Percentiles rank a stretch among this genome's conserved stretches.
Evolutionary conservation across 805 yeast species (phyloP).

Genomic region (Saturnispora halmiae): DNA sequence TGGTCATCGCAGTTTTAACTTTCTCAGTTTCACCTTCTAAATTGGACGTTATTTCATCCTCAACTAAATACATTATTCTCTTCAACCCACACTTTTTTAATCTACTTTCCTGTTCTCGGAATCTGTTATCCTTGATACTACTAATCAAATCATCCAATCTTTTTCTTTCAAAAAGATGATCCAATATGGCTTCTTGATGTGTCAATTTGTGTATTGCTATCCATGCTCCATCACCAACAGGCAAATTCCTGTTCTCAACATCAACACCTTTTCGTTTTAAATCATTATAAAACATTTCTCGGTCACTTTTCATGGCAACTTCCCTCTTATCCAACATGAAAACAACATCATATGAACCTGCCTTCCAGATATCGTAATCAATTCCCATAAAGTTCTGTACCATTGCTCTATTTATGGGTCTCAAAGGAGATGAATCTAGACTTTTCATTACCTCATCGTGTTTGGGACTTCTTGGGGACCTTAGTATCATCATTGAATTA

Average conservation of each 20-base stretch:
- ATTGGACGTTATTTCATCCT: conserved; percentile 51
- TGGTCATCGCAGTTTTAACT: conserved; percentile 66
- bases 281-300: conserved; percentile 59
- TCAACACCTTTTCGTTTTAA: conserved; percentile 40
- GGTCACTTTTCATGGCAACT: conserved; percentile 54
- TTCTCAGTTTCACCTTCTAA: conserved; percentile 48
- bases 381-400: conserved; percentile 11
- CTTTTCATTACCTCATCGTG: too few relatives aligned
- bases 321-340: conserved; percentile 78
- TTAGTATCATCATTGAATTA: conserved; percentile 4
- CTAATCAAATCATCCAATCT: conserved; percentile 75
- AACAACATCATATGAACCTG: conserved; percentile 47
- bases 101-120: conserved; percentile 76
- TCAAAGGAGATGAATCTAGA: conserved; percentile 2
- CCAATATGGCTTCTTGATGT: conserved; percentile 56
- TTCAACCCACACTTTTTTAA: conserved; percentile 58
- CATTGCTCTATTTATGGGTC: background rate
- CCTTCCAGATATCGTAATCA: conserved; percentile 51
- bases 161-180: conserved; percentile 85
- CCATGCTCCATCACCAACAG: conserved; percentile 90
- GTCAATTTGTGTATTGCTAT: conserved; percentile 58
- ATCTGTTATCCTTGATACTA: conserved; percentile 84
- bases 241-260: conserved; percentile 46
- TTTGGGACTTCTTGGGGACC: too few relatives aligned
- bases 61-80: conserved; percentile 69